These are phyloP conservation scores for Vaccinium macrocarpon DNA, from an alignment of 148 eudicot species.

Conservation along the genomic window DNA sequence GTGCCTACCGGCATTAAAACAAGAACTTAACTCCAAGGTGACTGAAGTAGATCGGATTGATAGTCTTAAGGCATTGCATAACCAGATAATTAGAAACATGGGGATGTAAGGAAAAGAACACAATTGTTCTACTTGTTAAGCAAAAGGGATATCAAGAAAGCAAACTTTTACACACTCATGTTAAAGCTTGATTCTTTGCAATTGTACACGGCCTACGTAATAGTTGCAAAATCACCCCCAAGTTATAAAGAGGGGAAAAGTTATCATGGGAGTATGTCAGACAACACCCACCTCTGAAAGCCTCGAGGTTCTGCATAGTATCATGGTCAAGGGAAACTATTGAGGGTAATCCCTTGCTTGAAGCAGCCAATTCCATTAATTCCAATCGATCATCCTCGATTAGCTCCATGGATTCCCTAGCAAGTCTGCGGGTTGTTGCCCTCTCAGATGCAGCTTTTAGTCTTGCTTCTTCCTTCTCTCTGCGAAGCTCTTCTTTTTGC, in stretches of 20 bases:
- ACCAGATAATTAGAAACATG: not conserved
- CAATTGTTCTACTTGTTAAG: not conserved
- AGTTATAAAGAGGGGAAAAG: not conserved
- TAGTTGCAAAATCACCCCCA: not conserved
- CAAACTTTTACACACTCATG: not conserved
- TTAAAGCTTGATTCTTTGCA: not conserved
- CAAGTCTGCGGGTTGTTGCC: constrained; percentile 51
- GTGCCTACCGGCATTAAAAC: not conserved
- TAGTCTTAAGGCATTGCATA: not conserved
- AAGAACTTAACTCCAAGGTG: not conserved
- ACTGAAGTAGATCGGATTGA: not conserved
- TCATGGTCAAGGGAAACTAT: constrained; percentile 55
- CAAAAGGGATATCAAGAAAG: not conserved
- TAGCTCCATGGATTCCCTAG: constrained; percentile 60
- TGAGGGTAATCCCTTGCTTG: constrained; percentile 52
- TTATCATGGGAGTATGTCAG: not conserved
- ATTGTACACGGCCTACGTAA: not conserved
- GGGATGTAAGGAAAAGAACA: not conserved
- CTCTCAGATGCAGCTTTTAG: constrained; percentile 48
- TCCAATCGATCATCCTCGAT: constrained; percentile 64
- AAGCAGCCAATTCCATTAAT: constrained; percentile 56
- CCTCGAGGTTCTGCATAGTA: constrained; percentile 51
- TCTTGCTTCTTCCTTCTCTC: constrained; percentile 51
- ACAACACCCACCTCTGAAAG: constrained; percentile 43
- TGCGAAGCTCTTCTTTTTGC: constrained; percentile 55